These are phyloP conservation scores for Neurospora tetrasperma DNA, from an alignment of 495 filamentous ascomycete species.

Conservation along the genomic window DNA sequence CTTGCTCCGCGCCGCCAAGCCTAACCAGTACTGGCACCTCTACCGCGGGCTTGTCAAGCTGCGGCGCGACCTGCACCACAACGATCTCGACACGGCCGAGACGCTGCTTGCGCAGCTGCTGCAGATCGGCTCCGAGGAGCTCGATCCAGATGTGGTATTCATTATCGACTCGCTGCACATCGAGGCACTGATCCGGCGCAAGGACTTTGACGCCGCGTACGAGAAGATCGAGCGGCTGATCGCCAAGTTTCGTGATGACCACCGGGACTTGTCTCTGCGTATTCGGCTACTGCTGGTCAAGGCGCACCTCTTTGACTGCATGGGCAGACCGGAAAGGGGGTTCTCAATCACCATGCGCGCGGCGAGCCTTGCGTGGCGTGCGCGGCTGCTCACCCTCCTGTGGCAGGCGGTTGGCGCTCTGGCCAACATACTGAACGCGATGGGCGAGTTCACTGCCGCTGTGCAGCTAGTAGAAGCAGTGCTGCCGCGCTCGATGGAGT, in stretches of 20 bases:
- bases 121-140: conserved; percentile 33
- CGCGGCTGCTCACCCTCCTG: conserved; percentile 59
- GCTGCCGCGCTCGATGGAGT: conserved; percentile 75
- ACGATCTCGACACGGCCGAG: conserved; percentile 58
- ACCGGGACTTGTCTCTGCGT: conserved; percentile 64
- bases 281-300: conserved; percentile 69
- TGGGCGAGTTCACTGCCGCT: conserved; percentile 68
- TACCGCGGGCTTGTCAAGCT: conserved; percentile 66
- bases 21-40: conserved; percentile 68
- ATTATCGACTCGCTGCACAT: conserved; percentile 60
- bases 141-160: conserved; percentile 61
- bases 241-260: conserved; percentile 53
- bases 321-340: conserved; percentile 65
- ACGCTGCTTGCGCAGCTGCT: conserved; percentile 52
- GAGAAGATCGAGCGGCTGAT: conserved; percentile 56
- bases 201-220: conserved; percentile 54
- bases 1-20: conserved; percentile 61
- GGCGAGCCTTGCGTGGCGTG: conserved; percentile 62
- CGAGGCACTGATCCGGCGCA: conserved; percentile 56
- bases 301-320: conserved; percentile 58
- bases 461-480: conserved; percentile 56
- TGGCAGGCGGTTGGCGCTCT: conserved; percentile 69
- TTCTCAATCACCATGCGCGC: conserved; percentile 78
- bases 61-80: conserved; percentile 56
- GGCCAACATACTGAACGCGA: conserved; percentile 54